Evolutionary conservation across 83 land plant genomes (phyloP).

Genomic region (Larix sibirica): DNA sequence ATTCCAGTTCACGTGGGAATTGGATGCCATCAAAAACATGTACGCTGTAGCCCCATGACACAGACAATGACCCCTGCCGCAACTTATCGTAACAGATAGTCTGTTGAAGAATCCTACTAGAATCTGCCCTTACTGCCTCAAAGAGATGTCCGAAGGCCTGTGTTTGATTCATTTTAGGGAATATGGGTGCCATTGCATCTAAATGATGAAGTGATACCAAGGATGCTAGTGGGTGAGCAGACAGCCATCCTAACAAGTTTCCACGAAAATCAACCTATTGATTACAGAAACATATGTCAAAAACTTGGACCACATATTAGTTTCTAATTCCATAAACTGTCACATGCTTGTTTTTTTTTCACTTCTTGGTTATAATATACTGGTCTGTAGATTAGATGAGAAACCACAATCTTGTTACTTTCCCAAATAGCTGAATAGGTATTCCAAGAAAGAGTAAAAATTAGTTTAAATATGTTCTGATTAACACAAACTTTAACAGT

Average conservation of each 20-base stretch:
- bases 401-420: not conserved
- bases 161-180: conserved; percentile 47
- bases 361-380: not conserved
- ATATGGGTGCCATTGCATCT: conserved; percentile 62
- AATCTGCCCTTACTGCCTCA: conserved; percentile 46
- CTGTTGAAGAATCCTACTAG: conserved; percentile 71
- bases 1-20: conserved; percentile 41
- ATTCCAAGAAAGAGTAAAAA: too few species aligned
- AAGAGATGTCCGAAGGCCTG: conserved; percentile 50
- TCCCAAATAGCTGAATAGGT: not conserved
- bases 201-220: conserved; percentile 81
- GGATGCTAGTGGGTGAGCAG: conserved; percentile 76
- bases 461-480: too few species aligned
- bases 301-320: not conserved
- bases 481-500: too few species aligned
- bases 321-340: not conserved
- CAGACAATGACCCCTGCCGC: conserved; percentile 49
- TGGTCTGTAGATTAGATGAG: not conserved
- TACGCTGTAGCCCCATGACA: conserved; percentile 73
- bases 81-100: conserved; percentile 62
- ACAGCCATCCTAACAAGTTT: conserved; percentile 64
- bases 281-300: not conserved
- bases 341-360: not conserved
- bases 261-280: conserved; percentile 67
- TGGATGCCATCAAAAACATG: conserved; percentile 58